A percentile compares a stretch with the other conserved stretches of the same genome.
These are phyloP conservation scores for Dendryphion nanum DNA, from an alignment of 2,329 filamentous ascomycete genomes.

Conservation along the genomic window DNA sequence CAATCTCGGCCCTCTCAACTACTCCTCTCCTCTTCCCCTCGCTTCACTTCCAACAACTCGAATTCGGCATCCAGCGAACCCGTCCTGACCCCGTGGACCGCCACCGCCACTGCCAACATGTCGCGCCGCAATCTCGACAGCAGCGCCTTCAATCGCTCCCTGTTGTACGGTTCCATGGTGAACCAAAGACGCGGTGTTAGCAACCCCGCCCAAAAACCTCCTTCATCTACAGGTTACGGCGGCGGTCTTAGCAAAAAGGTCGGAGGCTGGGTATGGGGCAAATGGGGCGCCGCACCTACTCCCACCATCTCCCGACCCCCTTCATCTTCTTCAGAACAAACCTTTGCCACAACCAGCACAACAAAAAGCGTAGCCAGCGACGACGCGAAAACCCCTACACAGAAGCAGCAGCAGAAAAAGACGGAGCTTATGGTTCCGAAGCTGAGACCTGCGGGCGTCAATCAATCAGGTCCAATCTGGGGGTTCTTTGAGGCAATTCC, in stretches of 20 bases:
- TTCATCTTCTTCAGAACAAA: conserved; percentile 7
- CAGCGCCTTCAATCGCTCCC: conserved; percentile 56
- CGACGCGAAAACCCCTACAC: background rate
- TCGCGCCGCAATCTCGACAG: conserved; percentile 50
- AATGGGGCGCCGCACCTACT: conserved; percentile 58
- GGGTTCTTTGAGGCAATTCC: conserved; percentile 37
- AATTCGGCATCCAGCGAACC: conserved; percentile 40
- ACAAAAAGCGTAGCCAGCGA: background rate
- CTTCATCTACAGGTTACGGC: background rate
- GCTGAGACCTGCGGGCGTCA: conserved; percentile 35
- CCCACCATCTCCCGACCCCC: conserved; percentile 20
- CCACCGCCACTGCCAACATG: conserved; percentile 51
- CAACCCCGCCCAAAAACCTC: background rate
- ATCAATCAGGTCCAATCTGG: conserved; percentile 39
- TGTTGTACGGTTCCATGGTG: conserved; percentile 31
- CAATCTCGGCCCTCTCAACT: conserved; percentile 74
- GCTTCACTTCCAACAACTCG: conserved; percentile 47
- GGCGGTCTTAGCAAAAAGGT: conserved; percentile 51
- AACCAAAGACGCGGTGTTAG: conserved; percentile 20
- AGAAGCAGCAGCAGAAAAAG: conserved; percentile 4
- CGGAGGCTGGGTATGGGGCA: conserved; percentile 65
- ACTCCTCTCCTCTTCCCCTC: conserved; percentile 53
- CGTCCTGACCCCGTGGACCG: conserved; percentile 46
- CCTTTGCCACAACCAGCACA: conserved; percentile 1
- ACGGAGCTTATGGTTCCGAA: conserved; percentile 4